Percentiles rank a stretch among this genome's conserved stretches.
phyloP scores from a whole-genome alignment of 2,329 filamentous ascomycete genomes.

The Fusarium robinianum region DNA sequence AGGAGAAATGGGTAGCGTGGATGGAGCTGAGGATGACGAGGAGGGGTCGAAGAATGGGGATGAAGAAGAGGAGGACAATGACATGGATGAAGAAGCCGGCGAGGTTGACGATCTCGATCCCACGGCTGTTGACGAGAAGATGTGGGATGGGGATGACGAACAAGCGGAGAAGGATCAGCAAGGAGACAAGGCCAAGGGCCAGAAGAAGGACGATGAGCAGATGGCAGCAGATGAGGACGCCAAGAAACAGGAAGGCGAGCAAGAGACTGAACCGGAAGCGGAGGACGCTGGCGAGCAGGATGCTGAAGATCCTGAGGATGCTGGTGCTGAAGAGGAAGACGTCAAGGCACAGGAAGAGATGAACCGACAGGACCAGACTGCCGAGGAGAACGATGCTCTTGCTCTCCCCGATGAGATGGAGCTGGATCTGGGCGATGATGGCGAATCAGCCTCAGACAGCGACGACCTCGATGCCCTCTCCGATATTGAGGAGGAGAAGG shows the following conservation, averaged over 20 bases:
- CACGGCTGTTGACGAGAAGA: constrained; percentile 93
- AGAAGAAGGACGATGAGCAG: constrained; percentile 68
- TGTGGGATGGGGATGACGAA: constrained; percentile 90
- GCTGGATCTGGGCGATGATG: constrained; percentile 76
- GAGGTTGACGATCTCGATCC: constrained; percentile 91
- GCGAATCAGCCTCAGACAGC: constrained; percentile 58
- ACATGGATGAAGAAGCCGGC: constrained; percentile 87
- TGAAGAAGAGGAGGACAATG: constrained; percentile 68
- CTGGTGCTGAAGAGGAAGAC: constrained; percentile 64
- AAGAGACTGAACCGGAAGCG: constrained; percentile 46
- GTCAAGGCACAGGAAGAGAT: constrained; percentile 59
- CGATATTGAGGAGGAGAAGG: constrained; percentile 54
- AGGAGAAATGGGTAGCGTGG: constrained; percentile 73
- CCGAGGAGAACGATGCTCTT: constrained; percentile 79
- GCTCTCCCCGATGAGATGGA: constrained; percentile 89
- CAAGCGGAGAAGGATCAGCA: constrained; percentile 82
- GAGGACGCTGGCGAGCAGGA: constrained; percentile 51
- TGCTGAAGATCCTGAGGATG: constrained; percentile 59
- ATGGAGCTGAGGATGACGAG: constrained; percentile 64
- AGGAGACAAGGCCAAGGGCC: constrained; percentile 71
- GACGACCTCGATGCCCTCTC: constrained; percentile 64
- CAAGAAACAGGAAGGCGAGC: constrained; percentile 50
- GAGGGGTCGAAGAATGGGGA: constrained; percentile 65
- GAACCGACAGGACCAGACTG: constrained; percentile 71
- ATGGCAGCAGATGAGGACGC: constrained; percentile 63